Conservation (phyloP, 2,329 filamentous ascomycete genomes). For the Trichoderma brevicompactum region DNA sequence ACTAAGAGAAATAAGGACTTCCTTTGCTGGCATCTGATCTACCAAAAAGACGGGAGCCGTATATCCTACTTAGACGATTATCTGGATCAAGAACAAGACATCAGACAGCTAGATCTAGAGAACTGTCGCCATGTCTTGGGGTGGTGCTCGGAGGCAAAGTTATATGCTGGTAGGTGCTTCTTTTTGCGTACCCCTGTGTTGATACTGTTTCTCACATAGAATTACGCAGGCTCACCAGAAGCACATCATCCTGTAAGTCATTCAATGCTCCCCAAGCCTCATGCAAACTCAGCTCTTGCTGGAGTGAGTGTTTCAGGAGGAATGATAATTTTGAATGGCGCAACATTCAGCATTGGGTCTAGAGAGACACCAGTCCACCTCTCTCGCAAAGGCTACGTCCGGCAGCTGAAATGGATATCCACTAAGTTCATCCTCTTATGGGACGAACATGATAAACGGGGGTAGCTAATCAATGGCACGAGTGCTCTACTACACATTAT, state of each 20-base stretch:
- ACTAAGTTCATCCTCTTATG: too few species aligned
- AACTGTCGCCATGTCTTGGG: background rate
- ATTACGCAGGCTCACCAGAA: background rate
- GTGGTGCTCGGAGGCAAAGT: background rate
- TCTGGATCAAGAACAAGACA: background rate
- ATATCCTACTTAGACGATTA: background rate
- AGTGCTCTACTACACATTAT: too few species aligned
- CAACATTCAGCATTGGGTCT: background rate
- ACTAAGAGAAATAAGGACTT: background rate
- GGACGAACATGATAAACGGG: too few species aligned
- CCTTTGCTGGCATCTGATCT: background rate
- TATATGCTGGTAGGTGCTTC: background rate
- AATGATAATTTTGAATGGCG: background rate
- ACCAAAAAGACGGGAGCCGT: background rate
- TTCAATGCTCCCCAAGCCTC: background rate
- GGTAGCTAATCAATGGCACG: too few species aligned
- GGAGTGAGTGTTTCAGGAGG: background rate
- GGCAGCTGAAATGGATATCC: too few species aligned
- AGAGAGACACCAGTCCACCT: too few species aligned
- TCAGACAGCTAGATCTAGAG: background rate
- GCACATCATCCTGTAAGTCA: background rate
- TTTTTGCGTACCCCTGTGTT: too few species aligned
- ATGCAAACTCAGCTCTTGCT: background rate
- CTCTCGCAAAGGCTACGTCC: too few species aligned
- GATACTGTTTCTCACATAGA: too few species aligned